A percentile compares a stretch with the other conserved stretches of the same genome.
These are phyloP conservation scores for Pilasporangium apinafurcum DNA, from an alignment of 352 stramenopile genomes.

Conservation along the genomic window DNA sequence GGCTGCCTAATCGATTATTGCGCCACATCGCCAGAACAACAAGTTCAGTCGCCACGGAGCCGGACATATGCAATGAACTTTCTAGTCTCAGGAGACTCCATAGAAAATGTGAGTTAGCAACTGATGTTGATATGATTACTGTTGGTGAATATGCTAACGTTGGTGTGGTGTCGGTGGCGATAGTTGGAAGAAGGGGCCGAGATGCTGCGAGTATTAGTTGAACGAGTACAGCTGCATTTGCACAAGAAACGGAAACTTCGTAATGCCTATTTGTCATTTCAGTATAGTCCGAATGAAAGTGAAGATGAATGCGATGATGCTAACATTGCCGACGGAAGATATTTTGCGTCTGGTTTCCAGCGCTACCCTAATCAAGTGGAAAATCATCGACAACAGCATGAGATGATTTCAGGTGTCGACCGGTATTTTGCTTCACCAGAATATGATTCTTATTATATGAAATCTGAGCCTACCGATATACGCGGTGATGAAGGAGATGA, in stretches of 20 bases:
- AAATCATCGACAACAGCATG: too few species aligned
- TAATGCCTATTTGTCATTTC: constrained; percentile 1
- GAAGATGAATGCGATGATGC: not conserved
- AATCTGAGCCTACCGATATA: too few species aligned
- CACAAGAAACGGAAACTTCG: constrained; percentile 31
- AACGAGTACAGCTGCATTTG: constrained; percentile 41
- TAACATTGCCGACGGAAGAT: too few species aligned
- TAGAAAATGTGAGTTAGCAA: constrained; percentile 22
- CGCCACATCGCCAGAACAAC: constrained; percentile 42
- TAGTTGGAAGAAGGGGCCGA: constrained; percentile 37
- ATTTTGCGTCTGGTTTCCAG: too few species aligned
- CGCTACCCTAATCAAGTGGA: too few species aligned
- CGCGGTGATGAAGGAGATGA: too few species aligned
- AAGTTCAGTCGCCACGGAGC: constrained; percentile 18
- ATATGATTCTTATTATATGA: too few species aligned
- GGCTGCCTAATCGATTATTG: constrained; percentile 65
- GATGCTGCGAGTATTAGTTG: constrained; percentile 33
- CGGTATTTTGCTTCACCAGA: too few species aligned
- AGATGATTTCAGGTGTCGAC: too few species aligned
- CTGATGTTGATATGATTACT: not conserved
- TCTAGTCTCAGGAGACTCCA: constrained; percentile 35
- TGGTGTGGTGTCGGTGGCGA: not conserved
- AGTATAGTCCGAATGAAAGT: too few species aligned
- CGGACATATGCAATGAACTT: constrained; percentile 50
- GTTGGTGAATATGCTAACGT: not conserved